These are phyloP conservation scores for Pythium sp. DNA, from an alignment of 352 stramenopile species.

Conservation along the genomic window DNA sequence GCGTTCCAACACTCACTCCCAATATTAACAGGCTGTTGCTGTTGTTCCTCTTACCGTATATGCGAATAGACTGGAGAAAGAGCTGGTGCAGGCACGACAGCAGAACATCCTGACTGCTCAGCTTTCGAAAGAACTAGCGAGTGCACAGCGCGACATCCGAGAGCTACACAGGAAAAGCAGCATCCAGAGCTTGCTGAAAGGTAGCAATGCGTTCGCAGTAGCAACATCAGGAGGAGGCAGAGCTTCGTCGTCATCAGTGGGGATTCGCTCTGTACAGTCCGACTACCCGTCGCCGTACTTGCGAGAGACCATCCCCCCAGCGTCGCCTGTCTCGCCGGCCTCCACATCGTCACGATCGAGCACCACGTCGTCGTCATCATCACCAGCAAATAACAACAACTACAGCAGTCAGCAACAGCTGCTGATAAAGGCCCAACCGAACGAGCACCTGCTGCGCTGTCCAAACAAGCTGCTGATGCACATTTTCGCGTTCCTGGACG, in stretches of 20 bases:
- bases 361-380: slow-evolving; percentile 9
- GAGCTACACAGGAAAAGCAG: slow-evolving; percentile 65
- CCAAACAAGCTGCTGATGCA: slow-evolving; percentile 61
- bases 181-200: slow-evolving; percentile 64
- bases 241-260: neutral
- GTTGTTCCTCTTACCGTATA: neutral
- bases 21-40: neutral
- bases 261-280: neutral
- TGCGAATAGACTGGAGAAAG: slow-evolving; percentile 50
- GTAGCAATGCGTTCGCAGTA: slow-evolving; percentile 20
- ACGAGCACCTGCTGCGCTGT: slow-evolving; percentile 31
- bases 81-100: slow-evolving; percentile 52
- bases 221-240: neutral
- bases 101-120: slow-evolving; percentile 50
- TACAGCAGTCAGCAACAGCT: slow-evolving; percentile 13
- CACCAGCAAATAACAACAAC: slow-evolving; percentile 1
- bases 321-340: neutral
- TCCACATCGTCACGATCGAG: slow-evolving; percentile 15
- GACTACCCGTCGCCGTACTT: neutral
- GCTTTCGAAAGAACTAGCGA: slow-evolving; percentile 64
- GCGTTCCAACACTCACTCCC: neutral
- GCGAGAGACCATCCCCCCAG: neutral
- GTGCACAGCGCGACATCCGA: slow-evolving; percentile 70
- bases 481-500: slow-evolving; percentile 66
- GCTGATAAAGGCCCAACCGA: slow-evolving; percentile 5